Percentiles rank a stretch among this genome's conserved stretches.
Evolutionary conservation across 768 basidiomycete genomes (phyloP).

Genomic region (Gymnopilus junonius): DNA sequence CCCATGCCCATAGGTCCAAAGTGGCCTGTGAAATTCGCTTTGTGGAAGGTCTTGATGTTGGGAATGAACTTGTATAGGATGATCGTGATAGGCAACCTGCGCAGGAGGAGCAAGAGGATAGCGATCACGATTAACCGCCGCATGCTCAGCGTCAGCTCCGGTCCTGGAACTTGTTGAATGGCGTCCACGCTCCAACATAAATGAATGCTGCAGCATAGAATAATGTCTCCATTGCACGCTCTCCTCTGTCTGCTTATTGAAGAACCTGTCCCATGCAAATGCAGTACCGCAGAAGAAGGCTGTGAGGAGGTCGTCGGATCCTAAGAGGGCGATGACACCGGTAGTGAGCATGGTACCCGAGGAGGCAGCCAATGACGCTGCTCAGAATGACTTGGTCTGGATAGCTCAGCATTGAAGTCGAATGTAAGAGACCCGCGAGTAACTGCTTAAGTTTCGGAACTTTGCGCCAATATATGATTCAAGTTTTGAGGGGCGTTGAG

Average conservation of each 20-base stretch:
- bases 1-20: slow-evolving; percentile 91
- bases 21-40: slow-evolving; percentile 94
- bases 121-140: slow-evolving; percentile 88
- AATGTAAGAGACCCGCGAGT: too few relatives aligned
- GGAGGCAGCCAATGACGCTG: slow-evolving; percentile 68
- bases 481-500: too few relatives aligned
- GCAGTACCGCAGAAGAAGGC: slow-evolving; percentile 95
- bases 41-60: slow-evolving; percentile 91
- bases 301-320: slow-evolving; percentile 92
- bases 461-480: too few relatives aligned
- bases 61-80: slow-evolving; percentile 92
- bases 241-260: slow-evolving; percentile 93
- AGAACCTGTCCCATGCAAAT: slow-evolving; percentile 97
- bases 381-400: slow-evolving; percentile 82
- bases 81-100: slow-evolving; percentile 84
- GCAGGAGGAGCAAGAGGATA: slow-evolving; percentile 78
- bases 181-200: slow-evolving; percentile 97
- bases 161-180: slow-evolving; percentile 81
- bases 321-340: slow-evolving; percentile 83
- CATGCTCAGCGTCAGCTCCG: slow-evolving; percentile 67
- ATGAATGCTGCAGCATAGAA: slow-evolving; percentile 97
- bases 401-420: slow-evolving; percentile 22
- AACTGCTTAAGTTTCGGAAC: too few relatives aligned
- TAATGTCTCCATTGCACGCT: slow-evolving; percentile 90
- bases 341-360: slow-evolving; percentile 88